Percentiles rank a stretch among this genome's conserved stretches.
These are phyloP conservation scores for Cryptosporidium andersoni DNA, from an alignment of 169 alveolate species.

Conservation along the genomic window DNA sequence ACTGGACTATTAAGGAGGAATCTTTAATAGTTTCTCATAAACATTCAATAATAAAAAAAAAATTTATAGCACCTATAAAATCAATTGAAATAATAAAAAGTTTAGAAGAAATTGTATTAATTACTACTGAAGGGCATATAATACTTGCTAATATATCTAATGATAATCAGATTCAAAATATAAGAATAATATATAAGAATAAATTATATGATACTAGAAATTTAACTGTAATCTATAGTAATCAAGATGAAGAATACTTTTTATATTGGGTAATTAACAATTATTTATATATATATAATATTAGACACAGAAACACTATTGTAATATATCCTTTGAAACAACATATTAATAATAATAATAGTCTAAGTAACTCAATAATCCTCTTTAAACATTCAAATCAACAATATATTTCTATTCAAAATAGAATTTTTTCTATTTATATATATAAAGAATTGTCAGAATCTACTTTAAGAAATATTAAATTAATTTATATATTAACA, in stretches of 20 bases:
- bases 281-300: conserved; percentile 17
- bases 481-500: too few relatives aligned
- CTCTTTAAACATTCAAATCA: background rate
- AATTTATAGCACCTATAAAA: too few relatives aligned
- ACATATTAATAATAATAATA: background rate
- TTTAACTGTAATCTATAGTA: conserved; percentile 28
- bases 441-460: background rate
- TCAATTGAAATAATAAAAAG: too few relatives aligned
- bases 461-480: too few relatives aligned
- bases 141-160: background rate
- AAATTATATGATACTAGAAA: conserved; percentile 10
- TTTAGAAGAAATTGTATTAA: too few relatives aligned
- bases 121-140: too few relatives aligned
- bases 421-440: conserved; percentile 8
- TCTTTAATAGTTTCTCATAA: too few relatives aligned
- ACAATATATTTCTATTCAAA: conserved; percentile 21
- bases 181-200: background rate
- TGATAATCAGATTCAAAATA: background rate
- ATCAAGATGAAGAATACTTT: background rate
- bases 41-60: too few relatives aligned
- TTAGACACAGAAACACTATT: background rate
- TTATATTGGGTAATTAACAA: conserved; percentile 22
- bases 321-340: conserved; percentile 1
- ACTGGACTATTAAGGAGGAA: too few relatives aligned
- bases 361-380: background rate